Conservation (phyloP, 1,139 yeast genomes). For the Blastobotrys niveus region DNA sequence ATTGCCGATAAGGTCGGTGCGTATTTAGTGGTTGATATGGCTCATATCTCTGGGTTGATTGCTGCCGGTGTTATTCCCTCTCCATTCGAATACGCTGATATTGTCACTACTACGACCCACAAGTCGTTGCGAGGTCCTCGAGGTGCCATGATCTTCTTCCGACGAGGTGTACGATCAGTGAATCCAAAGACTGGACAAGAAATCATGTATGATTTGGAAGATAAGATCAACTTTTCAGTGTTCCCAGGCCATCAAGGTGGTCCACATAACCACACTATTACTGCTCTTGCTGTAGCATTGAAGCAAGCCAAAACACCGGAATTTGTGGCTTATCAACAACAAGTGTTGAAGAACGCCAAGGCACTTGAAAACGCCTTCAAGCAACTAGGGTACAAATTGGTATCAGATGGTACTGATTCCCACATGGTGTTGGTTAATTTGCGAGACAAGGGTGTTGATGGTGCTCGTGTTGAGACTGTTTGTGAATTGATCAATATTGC, state of each 20-base stretch:
- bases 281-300: slow-evolving; percentile 90
- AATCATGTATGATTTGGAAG: slow-evolving; percentile 77
- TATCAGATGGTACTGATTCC: slow-evolving; percentile 90
- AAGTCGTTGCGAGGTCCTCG: slow-evolving; percentile 97
- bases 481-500: slow-evolving; percentile 89
- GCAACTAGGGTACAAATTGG: slow-evolving; percentile 66
- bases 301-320: slow-evolving; percentile 86
- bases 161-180: slow-evolving; percentile 79
- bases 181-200: slow-evolving; percentile 82
- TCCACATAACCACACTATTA: slow-evolving; percentile 95
- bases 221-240: slow-evolving; percentile 87
- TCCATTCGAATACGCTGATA: slow-evolving; percentile 91
- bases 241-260: slow-evolving; percentile 99
- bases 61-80: slow-evolving; percentile 90
- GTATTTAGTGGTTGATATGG: slow-evolving; percentile 89
- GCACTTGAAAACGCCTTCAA: slow-evolving; percentile 66
- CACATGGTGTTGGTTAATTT: slow-evolving; percentile 85
- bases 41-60: slow-evolving; percentile 90
- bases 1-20: slow-evolving; percentile 94
- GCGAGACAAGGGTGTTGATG: slow-evolving; percentile 81
- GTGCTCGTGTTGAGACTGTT: slow-evolving; percentile 91
- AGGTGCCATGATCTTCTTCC: slow-evolving; percentile 97
- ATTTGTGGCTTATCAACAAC: slow-evolving; percentile 76
- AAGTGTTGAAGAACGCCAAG: slow-evolving; percentile 75
- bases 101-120: slow-evolving; percentile 96